Base-by-base conservation (phyloP, 2,329 filamentous ascomycete species). In the Cercospora citrullina region DNA sequence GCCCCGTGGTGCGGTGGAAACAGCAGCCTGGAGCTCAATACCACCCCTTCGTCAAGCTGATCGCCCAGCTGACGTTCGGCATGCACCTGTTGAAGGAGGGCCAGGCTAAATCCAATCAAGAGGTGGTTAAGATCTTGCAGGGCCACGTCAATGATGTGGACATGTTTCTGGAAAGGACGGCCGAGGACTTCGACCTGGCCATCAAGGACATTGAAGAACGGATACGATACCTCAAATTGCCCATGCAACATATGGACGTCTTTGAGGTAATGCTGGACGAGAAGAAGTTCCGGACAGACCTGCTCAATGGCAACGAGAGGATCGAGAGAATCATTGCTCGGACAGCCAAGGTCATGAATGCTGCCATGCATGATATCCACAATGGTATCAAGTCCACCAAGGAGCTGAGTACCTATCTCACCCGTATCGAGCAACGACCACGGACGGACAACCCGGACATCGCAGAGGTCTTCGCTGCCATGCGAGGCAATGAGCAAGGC, bases 121-220 rank as follows among this genome's bases (percentile, higher is more conserved):
- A 96, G 77, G 94, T 97, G 12, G 90, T 97, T 71, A 89, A 86
- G 71, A 98, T 98, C 63, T 84, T 98, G 65, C 93, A 97, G 76
- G 89, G 88, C 14, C 94, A 98, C 79, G 95, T 98, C 69, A 92
- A 97, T 76, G 94, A 98, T 79, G 88, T 98, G 31, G 95, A 98
- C 79, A 90, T 91, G 74, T 97, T 97, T 75, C 83, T 98, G 36
- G 92, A 96, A 78, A 88, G 91, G 18, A 91, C 92, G 0, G 87
- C 92, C 53, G 93, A 96, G 74, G 94, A 97, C 77, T 89, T 97
- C 62, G 87, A 91, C 57, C 83, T 93, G 63, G 92, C 93, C 4
- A 87, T 89, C 55, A 84, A 88, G 68, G 95, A 98, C 77, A 89
- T 98, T 71, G 86, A 87, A 65, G 91, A 92, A 70, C 89, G 94